A percentile compares a stretch with the other conserved stretches of the same genome.
phyloP scores from a whole-genome alignment of 2,329 filamentous ascomycete species.

The Sporothrix curviconia region DNA sequence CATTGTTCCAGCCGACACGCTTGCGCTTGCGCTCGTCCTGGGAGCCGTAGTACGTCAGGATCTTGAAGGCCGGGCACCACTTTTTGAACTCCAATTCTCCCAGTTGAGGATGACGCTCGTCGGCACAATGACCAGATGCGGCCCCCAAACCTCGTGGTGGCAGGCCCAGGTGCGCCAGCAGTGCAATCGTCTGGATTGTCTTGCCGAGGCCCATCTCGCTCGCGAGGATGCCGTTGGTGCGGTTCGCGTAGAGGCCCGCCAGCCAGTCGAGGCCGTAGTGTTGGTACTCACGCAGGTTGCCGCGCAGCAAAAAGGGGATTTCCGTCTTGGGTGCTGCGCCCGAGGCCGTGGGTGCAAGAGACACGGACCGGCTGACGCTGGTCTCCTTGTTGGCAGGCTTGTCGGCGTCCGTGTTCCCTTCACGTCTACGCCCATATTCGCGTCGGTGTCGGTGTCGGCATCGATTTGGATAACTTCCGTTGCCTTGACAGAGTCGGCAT shows the following conservation, averaged over 20 bases:
- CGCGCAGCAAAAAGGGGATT: slow-evolving; percentile 75
- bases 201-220: slow-evolving; percentile 99
- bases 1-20: slow-evolving; percentile 85
- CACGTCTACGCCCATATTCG: slow-evolving; percentile 27
- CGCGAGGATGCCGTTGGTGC: slow-evolving; percentile 91
- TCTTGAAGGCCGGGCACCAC: slow-evolving; percentile 96
- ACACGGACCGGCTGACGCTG: slow-evolving; percentile 29
- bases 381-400: slow-evolving; percentile 25
- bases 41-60: slow-evolving; percentile 91
- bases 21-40: slow-evolving; percentile 89
- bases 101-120: slow-evolving; percentile 99
- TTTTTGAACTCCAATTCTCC: slow-evolving; percentile 99
- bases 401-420: too few species aligned
- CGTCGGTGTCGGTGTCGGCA: not conserved
- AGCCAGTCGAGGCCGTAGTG: slow-evolving; percentile 97
- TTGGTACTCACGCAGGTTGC: slow-evolving; percentile 89
- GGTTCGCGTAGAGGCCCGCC: slow-evolving; percentile 81
- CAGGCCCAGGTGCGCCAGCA: slow-evolving; percentile 90
- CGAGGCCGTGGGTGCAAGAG: slow-evolving; percentile 27
- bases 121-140: slow-evolving; percentile 90
- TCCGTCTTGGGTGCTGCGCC: slow-evolving; percentile 51
- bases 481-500: not conserved
- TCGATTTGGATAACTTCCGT: not conserved
- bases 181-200: slow-evolving; percentile 93
- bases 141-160: slow-evolving; percentile 86